Base-by-base conservation (phyloP, 257 asterid genomes). In the Oldenlandia corymbosa region DNA sequence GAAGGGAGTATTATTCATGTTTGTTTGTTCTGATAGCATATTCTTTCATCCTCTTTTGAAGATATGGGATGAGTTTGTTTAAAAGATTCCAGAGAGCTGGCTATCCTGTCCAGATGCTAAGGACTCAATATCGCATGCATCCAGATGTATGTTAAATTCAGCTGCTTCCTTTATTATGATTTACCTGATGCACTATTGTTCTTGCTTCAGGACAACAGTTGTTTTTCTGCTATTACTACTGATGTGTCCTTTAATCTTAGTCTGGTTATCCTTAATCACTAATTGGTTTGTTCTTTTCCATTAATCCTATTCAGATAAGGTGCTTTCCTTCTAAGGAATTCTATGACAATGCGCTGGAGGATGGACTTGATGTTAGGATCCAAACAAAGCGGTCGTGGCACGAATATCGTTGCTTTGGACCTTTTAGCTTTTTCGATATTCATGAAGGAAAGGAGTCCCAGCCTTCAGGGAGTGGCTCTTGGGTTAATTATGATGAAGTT, bases 61-160 rank as follows among this genome's bases (percentile, higher is more conserved):
- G 99, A 56, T 93, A 93, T 65, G 89, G 88, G 54, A 80, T 76
- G 83, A 90, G 99, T 79, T 81, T 93, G 78, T 93, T 93, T 71
- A 78, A 90, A 73, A 85, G 99, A 73, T 80, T 93, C 73, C 97
- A 93, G 74, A 74, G 17, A 69, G 97, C 97, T n/a, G 96, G 96
- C 60, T 90, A 93, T 81, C 97, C 99, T 18, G 96, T 93, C 65
- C 91, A 82, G 81, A 90, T 93, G 95, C 90, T 93, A 78, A 93
- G 84, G 85, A 93, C 97, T 64, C 99, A 93, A 76, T 93, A 93
- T 71, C 96, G 99, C 63, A 93, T 93, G 99, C 88, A 93, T 71
- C 99, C 99, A 24, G 95, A 93, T 97, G 99, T 92, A 58, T 30
- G 65, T 53, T 37, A 21, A 39, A 43, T 32, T 58, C 50, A 49